Conservation (phyloP, 305 asterid genomes). For the Plantago rigida region DNA sequence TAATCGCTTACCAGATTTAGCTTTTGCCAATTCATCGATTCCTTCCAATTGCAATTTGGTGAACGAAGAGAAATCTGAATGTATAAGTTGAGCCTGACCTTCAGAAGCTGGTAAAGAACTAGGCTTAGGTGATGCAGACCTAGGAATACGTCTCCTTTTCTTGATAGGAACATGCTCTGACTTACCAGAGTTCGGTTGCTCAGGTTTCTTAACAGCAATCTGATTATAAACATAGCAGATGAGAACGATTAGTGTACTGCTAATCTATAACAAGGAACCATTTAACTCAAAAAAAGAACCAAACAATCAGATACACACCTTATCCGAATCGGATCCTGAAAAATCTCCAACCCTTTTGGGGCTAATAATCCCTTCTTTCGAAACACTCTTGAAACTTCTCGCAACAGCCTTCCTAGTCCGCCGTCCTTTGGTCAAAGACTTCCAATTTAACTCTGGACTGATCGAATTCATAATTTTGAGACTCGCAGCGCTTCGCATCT, state of each 20-base stretch:
- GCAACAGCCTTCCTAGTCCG: constrained; percentile 55
- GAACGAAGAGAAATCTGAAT: constrained; percentile 36
- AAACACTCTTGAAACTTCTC: constrained; percentile 40
- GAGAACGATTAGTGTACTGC: not conserved
- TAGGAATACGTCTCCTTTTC: constrained; percentile 53
- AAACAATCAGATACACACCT: constrained; percentile 31
- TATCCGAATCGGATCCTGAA: constrained; percentile 65
- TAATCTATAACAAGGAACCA: not conserved
- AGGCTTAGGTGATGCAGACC: constrained; percentile 32
- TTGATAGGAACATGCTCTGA: constrained; percentile 49
- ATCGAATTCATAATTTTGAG: constrained; percentile 46
- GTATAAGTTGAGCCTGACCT: constrained; percentile 29
- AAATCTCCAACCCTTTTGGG: constrained; percentile 71
- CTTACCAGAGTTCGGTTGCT: constrained; percentile 37
- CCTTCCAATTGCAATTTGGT: constrained; percentile 29
- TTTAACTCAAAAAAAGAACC: not conserved
- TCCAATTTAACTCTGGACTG: constrained; percentile 57
- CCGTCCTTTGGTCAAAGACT: constrained; percentile 59
- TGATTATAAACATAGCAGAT: constrained; percentile 23
- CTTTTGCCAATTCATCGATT: constrained; percentile 26
- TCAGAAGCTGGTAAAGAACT: constrained; percentile 40
- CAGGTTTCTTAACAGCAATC: constrained; percentile 37
- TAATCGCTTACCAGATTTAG: constrained; percentile 24
- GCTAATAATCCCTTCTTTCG: constrained; percentile 36
- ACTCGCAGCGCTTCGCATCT: constrained; percentile 47